Base-by-base conservation (phyloP, 2,329 filamentous ascomycete genomes). In the Torrubiellomyces zombiae region DNA sequence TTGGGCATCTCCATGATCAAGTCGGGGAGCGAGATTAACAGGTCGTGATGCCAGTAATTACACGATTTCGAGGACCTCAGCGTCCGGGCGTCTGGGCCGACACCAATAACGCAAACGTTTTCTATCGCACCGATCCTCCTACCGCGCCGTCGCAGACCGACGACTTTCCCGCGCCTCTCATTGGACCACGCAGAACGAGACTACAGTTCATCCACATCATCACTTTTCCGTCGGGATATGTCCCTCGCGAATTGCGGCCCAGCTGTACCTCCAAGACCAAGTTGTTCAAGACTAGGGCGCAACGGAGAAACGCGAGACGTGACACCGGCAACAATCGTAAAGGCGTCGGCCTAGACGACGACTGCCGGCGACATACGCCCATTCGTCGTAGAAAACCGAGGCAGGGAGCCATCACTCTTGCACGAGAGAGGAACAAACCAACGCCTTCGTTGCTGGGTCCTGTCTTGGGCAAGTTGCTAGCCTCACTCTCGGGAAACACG, bases 191-290 rank as follows among this genome's bases (percentile, higher is more conserved):
- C 24, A 42, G 52, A 32, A 39, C 45, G 18, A 43, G 53, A 18
- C 51, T 51, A 8, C 51, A 56, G 34, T 44, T 52, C 18, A 56
- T 56, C 28, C 51, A 56, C 40, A 51, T 56, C 26, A 36, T 54
- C 31, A 54, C 50, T 15, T 56, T 50, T 27, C 53, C 53, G 3
- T 38, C 51, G 3, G 53, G 53, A 26, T 56, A 56, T 39, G 44
- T 60, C 14, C 58, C 58, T 11, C 47, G 49, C 29, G 58, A 63
- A 29, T 37, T 61, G 21, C 51, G 55, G 9, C 29, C 34, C 16
- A 29, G 28, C 23, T 18, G 28, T 16, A 32, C 14, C 6, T 18
- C 29, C 12, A 25, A 23, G 14, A 12, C 26, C 11, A 24, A 5
- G 8, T 16, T 16, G 9, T 25, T 23, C 9, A 24, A 21, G 14